A percentile compares a stretch with the other conserved stretches of the same genome.
Evolutionary conservation across 352 stramenopile genomes (phyloP).

Genomic region (Pythium folliculosum): DNA sequence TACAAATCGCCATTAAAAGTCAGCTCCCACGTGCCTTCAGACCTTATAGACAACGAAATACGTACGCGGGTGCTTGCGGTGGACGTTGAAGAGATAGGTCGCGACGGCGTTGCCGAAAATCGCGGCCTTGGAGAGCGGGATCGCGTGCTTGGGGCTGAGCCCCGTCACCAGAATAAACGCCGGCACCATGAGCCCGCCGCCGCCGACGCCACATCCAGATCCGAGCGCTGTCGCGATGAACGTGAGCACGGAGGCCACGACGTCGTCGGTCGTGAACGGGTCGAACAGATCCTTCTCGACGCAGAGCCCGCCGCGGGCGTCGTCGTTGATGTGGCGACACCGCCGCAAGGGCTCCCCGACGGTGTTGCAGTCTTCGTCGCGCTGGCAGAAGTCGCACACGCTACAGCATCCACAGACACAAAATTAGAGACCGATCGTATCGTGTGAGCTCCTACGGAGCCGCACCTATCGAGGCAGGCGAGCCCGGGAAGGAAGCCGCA

Average conservation of each 20-base stretch:
- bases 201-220: conserved; percentile 91
- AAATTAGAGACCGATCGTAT: background rate
- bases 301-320: conserved; percentile 46
- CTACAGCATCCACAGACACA: conserved; percentile 28
- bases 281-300: conserved; percentile 83
- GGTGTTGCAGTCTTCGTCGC: conserved; percentile 55
- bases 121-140: conserved; percentile 96
- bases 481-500: conserved; percentile 77
- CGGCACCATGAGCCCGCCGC: conserved; percentile 95
- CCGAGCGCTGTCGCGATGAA: conserved; percentile 88
- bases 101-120: conserved; percentile 96
- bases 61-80: conserved; percentile 91
- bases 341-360: conserved; percentile 51
- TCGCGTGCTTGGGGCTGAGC: conserved; percentile 93
- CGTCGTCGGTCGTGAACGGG: conserved; percentile 74
- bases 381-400: conserved; percentile 65
- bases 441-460: background rate
- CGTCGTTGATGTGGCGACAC: conserved; percentile 43
- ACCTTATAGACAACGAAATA: background rate
- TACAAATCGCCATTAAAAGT: background rate
- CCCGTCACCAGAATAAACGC: conserved; percentile 97
- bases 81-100: conserved; percentile 95
- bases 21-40: background rate
- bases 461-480: conserved; percentile 64
- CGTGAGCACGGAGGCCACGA: conserved; percentile 63